A percentile compares a stretch with the other conserved stretches of the same genome.
These are phyloP conservation scores for Epicoccum sorghinum DNA, from an alignment of 2,329 filamentous ascomycete species.

Conservation along the genomic window DNA sequence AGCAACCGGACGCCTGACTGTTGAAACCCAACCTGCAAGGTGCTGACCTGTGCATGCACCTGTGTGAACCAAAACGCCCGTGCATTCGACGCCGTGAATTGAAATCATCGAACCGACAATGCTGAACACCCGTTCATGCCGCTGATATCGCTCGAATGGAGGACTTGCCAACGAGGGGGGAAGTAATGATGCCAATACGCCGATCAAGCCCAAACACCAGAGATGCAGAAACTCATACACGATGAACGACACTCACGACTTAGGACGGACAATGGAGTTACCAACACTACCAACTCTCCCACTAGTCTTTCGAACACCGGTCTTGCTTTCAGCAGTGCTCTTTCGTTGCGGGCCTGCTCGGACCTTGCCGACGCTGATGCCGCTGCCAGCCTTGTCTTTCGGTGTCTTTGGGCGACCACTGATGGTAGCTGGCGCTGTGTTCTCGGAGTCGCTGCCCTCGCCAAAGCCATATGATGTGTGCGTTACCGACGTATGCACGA, in stretches of 20 bases:
- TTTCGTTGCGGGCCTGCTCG: conserved; percentile 53
- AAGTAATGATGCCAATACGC: conserved; percentile 27
- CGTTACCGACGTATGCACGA: conserved; percentile 45
- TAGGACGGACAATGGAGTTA: conserved; percentile 36
- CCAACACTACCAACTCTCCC: conserved; percentile 57
- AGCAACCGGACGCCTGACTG: conserved; percentile 26
- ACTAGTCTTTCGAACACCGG: conserved; percentile 58
- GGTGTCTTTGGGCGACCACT: conserved; percentile 54
- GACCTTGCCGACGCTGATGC: conserved; percentile 54
- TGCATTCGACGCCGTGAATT: conserved; percentile 26
- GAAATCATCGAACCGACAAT: conserved; percentile 23
- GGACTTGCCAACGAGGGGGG: conserved; percentile 22
- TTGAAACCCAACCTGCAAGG: conserved; percentile 18
- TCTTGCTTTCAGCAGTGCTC: conserved; percentile 56
- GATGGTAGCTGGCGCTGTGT: conserved; percentile 40
- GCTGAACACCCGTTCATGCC: conserved; percentile 17
- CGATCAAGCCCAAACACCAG: conserved; percentile 28
- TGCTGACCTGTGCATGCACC: conserved; percentile 22
- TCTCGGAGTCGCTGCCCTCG: conserved; percentile 57
- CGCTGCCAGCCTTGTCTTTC: conserved; percentile 49
- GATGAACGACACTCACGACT: conserved; percentile 30
- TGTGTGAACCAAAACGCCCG: conserved; percentile 33
- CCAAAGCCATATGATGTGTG: conserved; percentile 42
- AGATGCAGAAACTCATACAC: conserved; percentile 15
- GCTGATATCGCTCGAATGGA: conserved; percentile 16